Conservation (phyloP, 805 yeast genomes). For the Torulaspora franciscae region DNA sequence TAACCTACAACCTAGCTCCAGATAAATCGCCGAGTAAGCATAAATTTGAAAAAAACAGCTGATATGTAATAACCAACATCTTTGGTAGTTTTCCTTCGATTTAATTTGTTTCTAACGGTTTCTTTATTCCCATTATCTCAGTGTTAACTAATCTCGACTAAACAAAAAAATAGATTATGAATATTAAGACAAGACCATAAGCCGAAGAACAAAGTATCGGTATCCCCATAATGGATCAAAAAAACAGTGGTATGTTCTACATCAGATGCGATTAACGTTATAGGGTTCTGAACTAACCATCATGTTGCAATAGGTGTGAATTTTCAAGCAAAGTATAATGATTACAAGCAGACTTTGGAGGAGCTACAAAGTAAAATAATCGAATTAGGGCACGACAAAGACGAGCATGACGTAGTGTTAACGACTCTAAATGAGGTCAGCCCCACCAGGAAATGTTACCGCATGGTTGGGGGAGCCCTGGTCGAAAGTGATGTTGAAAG, state of each 20-base stretch:
- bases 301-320: constrained; percentile 19
- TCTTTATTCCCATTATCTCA: no score
- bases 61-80: no score
- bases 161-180: background rate
- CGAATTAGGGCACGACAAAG: constrained; percentile 47
- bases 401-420: constrained; percentile 50
- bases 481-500: constrained; percentile 79
- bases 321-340: constrained; percentile 48
- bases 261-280: background rate
- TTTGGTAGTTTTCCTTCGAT: no score
- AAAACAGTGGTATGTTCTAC: constrained; percentile 17
- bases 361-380: constrained; percentile 43
- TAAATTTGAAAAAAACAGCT: background rate
- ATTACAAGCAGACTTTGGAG: constrained; percentile 46
- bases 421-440: constrained; percentile 52
- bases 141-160: background rate
- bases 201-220: background rate
- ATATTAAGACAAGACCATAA: no score
- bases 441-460: constrained; percentile 69
- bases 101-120: no score
- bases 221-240: constrained; percentile 14
- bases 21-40: background rate
- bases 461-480: constrained; percentile 92
- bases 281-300: background rate
- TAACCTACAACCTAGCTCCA: constrained; percentile 37